phyloP scores from a whole-genome alignment of 2,329 filamentous ascomycete genomes.

The Didymellaceae sp. region DNA sequence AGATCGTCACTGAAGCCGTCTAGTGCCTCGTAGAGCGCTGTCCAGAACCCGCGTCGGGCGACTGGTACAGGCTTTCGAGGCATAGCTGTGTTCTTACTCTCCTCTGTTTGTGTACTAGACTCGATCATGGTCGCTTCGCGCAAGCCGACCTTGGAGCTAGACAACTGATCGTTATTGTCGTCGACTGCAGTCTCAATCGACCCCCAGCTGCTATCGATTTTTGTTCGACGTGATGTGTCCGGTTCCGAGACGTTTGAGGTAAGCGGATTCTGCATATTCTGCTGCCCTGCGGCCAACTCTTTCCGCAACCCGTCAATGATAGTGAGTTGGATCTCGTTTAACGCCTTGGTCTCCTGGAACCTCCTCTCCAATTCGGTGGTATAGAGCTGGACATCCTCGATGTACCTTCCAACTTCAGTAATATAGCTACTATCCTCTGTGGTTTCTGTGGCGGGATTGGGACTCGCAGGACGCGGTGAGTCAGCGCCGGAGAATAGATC shows the following conservation, averaged over 20 bases:
- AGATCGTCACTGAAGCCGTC: slow-evolving; percentile 25
- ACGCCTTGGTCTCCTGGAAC: slow-evolving; percentile 42
- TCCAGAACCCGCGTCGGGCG: slow-evolving; percentile 27
- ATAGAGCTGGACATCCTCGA: slow-evolving; percentile 35
- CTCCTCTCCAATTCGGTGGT: slow-evolving; percentile 37
- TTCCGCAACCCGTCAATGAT: slow-evolving; percentile 39
- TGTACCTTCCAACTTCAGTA: slow-evolving; percentile 34
- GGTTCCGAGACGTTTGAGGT: not conserved
- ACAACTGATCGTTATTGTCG: not conserved
- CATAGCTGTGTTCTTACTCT: slow-evolving; percentile 12
- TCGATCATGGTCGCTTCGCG: slow-evolving; percentile 14
- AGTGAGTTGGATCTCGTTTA: slow-evolving; percentile 43
- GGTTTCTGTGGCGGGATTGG: not conserved
- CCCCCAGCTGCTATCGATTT: slow-evolving; percentile 9
- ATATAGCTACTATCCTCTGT: slow-evolving; percentile 30
- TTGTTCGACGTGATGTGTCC: not conserved
- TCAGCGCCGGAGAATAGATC: slow-evolving; percentile 25
- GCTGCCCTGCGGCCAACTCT: slow-evolving; percentile 28
- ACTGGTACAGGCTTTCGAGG: slow-evolving; percentile 19
- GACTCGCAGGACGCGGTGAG: slow-evolving; percentile 9
- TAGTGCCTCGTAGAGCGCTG: slow-evolving; percentile 28
- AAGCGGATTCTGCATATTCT: slow-evolving; percentile 21
- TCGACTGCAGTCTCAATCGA: slow-evolving; percentile 12
- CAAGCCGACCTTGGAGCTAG: not conserved
- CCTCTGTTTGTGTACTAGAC: slow-evolving; percentile 12